Base-by-base conservation (phyloP, 2,329 filamentous ascomycete species). In the Trichoderma cornu-damae region DNA sequence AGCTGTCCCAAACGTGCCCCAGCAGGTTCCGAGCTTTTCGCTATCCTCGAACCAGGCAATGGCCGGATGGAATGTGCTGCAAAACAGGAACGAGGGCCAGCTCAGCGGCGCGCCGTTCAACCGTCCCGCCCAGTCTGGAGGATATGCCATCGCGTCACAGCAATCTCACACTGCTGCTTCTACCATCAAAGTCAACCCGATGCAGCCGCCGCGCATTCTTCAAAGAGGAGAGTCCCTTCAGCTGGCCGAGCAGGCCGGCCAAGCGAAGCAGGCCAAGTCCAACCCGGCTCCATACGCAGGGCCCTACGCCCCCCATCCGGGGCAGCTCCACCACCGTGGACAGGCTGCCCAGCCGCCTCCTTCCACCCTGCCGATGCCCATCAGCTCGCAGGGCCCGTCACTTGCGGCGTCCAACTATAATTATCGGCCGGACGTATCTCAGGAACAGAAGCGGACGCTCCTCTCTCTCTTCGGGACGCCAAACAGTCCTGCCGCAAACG, bases 401-500 rank as follows among this genome's bases (percentile, higher is more conserved):
- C 24, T 14, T 26, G 37, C 32, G 11, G 20, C 35, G 28, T 22
- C 30, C 37, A 56, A 56, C 22, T 49, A 47, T 22, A 56, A 58
- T 22, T 59, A 62, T 38, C 63, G 65, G 7, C 60, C 67, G 2
- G 64, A 66, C 28, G 68, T 64, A n/a, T 63, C 69, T 3, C 60
- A 63, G 30, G 66, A 69, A 18, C 69, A 73, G 61, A 72, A 72
- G 59, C 62, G 65, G 57, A 65, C 69, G 60, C 18, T 80, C 73
- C 74, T 89, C 11, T 87, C 85, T 4, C 77, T 89, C 1, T 88
- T 89, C 65, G 79, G 81, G 24, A 82, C 81, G 64, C 65, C 63
- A 24, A 35, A 64, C n/a, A 61, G 65, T 34, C 42, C 57, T 20
- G 42, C 49, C 11, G 28, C 53, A 20, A 35, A 20, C 20, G 16